phyloP scores from a whole-genome alignment of 768 basidiomycete genomes.

The Hericium erinaceus region DNA sequence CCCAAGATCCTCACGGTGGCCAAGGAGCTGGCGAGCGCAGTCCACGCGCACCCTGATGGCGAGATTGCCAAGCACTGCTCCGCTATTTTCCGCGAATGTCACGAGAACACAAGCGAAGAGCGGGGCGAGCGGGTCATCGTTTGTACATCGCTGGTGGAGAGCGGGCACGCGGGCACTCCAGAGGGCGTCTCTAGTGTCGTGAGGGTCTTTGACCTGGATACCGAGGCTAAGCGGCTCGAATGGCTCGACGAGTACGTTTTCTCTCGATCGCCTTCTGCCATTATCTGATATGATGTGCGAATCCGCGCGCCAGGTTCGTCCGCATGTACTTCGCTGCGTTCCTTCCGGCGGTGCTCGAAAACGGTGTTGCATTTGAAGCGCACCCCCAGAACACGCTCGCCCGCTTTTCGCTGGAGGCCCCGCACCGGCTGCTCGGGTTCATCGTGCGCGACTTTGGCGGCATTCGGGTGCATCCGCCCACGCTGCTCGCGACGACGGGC shows the following conservation, averaged over 20 bases:
- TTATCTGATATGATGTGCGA: slow-evolving; percentile 1
- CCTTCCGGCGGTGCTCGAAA: slow-evolving; percentile 41
- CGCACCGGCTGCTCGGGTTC: slow-evolving; percentile 44
- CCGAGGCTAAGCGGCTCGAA: slow-evolving; percentile 35
- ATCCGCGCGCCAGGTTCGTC: slow-evolving; percentile 29
- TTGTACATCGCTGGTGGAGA: slow-evolving; percentile 48
- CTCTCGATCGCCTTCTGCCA: background rate
- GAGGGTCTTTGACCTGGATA: slow-evolving; percentile 41
- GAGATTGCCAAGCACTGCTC: slow-evolving; percentile 48
- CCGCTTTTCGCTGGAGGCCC: slow-evolving; percentile 34
- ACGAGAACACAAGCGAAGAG: slow-evolving; percentile 29
- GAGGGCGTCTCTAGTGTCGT: slow-evolving; percentile 39
- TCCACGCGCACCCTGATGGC: slow-evolving; percentile 36
- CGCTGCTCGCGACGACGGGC: slow-evolving; percentile 40
- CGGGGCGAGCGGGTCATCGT: slow-evolving; percentile 44
- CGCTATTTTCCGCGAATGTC: slow-evolving; percentile 42
- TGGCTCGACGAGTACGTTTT: slow-evolving; percentile 41
- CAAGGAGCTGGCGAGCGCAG: slow-evolving; percentile 44
- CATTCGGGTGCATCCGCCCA: slow-evolving; percentile 41
- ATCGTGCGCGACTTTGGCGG: slow-evolving; percentile 53
- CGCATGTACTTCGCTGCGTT: slow-evolving; percentile 45
- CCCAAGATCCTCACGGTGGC: slow-evolving; percentile 42
- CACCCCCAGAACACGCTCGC: slow-evolving; percentile 55
- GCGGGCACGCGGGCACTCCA: slow-evolving; percentile 37
- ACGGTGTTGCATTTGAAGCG: slow-evolving; percentile 51